Evolutionary conservation across 176 grass and related monocot species (phyloP), one percentile per base, ranked within the genome.

Genomic region (Ananas comosus): DNA sequence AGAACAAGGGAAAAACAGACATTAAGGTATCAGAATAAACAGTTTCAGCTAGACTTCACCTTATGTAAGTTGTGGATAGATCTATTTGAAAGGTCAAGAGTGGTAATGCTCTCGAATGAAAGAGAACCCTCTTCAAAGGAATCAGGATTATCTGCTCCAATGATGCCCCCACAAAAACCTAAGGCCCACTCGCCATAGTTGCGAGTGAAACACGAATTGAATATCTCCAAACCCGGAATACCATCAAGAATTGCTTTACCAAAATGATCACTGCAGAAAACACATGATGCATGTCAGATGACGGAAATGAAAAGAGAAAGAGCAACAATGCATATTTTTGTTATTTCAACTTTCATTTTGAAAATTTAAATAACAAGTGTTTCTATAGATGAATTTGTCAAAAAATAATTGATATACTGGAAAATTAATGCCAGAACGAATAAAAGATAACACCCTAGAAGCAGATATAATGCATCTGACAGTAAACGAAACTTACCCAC

Each of bases 41-140:
- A 77, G 19, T 28, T 63, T 28, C 49, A 65, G 51, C 14, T 73
- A 67, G 16, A 27, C 27, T 24, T 64, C 83, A 89, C 92, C 88
- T 92, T 79, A 49, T 83, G 92, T 67, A 87, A 71, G 69, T 79
- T 78, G 50, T 85, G 76, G 68, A 89, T 86, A 69, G 56, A 76
- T 79, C 92, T 89, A 83, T 92, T 87, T 66, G 92, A 96, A 73
- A 96, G 83, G 79, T 96, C 92, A 63, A 96, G 82, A 22, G 50
- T 70, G 27, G 67, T 79, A 70, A 92, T 78, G 61, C 68, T 68
- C 72, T 74, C 85, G 71, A 96, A 76, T 75, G 77, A 47, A 76
- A 53, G 11, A 76, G 17, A 70, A 64, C 51, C 74, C 42, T 83
- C 83, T 13, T 70, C 53, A 51, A 48, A 81, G 28, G 64, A 87